Percentiles rank a stretch among this genome's conserved stretches.
Evolutionary conservation across 139 green algal species (phyloP).

Genomic region (Nannochloris sp.): DNA sequence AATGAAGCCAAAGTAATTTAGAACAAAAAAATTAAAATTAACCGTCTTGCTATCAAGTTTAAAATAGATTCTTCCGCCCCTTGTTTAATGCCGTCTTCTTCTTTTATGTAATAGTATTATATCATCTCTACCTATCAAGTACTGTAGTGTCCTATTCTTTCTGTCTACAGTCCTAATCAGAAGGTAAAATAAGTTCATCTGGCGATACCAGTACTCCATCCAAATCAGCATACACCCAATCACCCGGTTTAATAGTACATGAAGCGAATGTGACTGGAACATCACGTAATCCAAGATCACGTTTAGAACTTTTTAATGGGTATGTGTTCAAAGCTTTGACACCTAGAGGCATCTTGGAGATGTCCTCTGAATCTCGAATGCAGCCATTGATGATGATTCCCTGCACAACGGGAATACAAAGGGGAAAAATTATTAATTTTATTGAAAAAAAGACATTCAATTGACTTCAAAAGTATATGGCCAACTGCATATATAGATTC

Average conservation of each 20-base stretch:
- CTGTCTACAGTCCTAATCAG: no score
- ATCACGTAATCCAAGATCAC: slow-evolving; percentile 73
- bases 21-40: neutral
- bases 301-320: slow-evolving; percentile 84
- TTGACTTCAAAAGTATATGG: neutral
- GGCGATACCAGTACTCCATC: slow-evolving; percentile 75
- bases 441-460: neutral
- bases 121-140: no score
- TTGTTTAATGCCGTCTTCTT: no score
- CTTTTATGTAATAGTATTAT: no score
- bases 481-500: neutral
- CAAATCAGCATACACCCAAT: slow-evolving; percentile 84
- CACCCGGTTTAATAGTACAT: slow-evolving; percentile 60
- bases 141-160: no score
- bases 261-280: slow-evolving; percentile 67
- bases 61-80: no score
- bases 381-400: slow-evolving; percentile 93
- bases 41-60: no score
- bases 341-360: slow-evolving; percentile 71
- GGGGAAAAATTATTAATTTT: neutral
- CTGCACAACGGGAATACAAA: slow-evolving; percentile 27
- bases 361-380: slow-evolving; percentile 87
- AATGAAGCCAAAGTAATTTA: slow-evolving; percentile 66
- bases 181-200: slow-evolving; percentile 46
- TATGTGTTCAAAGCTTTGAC: slow-evolving; percentile 85